phyloP scores from a whole-genome alignment of 179 eudicot genomes.

The Sideroxylon spinosum region DNA sequence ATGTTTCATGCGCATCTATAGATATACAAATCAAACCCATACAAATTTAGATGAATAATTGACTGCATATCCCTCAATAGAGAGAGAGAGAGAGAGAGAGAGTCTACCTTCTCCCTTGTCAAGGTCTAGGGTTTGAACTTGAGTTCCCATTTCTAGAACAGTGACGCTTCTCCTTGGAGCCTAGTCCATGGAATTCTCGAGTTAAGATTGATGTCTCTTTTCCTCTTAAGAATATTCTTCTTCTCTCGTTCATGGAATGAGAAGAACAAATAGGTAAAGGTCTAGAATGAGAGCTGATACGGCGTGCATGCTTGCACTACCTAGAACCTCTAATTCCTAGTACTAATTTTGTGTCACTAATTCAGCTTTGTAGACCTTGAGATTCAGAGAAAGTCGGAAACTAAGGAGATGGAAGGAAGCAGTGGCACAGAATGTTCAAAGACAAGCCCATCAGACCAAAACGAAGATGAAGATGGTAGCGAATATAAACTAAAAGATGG shows the following conservation, averaged over 20 bases:
- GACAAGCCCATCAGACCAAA: constrained; percentile 20
- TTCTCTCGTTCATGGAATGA: not conserved
- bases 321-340: not conserved
- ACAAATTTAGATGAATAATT: constrained; percentile 9
- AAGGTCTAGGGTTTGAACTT: constrained; percentile 26
- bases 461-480: constrained; percentile 31
- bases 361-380: not conserved
- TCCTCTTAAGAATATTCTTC: not conserved
- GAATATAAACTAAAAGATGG: constrained; percentile 27
- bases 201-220: not conserved
- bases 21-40: constrained; percentile 10
- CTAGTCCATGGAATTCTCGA: constrained; percentile 13
- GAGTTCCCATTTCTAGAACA: constrained; percentile 13
- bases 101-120: constrained; percentile 18
- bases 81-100: constrained; percentile 31
- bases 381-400: not conserved
- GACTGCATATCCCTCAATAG: not conserved
- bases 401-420: constrained; percentile 22
- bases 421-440: constrained; percentile 21
- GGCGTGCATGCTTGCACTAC: not conserved
- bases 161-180: not conserved
- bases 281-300: not conserved
- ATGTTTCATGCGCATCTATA: constrained; percentile 1
- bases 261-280: not conserved
- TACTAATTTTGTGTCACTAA: not conserved